Conservation (phyloP, 2,329 filamentous ascomycete genomes). For the Sclerotinia glacialis region DNA sequence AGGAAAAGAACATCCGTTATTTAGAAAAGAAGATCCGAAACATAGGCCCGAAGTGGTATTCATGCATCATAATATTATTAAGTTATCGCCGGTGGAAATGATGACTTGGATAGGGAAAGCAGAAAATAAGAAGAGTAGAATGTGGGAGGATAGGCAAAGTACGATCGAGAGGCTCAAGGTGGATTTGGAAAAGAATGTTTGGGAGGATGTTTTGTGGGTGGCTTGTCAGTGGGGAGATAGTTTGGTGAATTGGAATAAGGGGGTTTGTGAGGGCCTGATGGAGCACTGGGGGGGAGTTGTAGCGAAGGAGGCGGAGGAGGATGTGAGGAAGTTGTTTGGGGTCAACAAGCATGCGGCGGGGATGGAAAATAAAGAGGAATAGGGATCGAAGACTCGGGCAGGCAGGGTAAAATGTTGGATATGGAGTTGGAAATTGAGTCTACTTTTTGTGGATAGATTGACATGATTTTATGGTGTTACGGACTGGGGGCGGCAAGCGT, state of each 20-base stretch:
- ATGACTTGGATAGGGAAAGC: constrained; percentile 8
- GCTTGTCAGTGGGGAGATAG: constrained; percentile 9
- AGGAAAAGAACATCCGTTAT: not conserved
- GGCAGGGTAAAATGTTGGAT: not conserved
- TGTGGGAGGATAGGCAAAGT: constrained; percentile 16
- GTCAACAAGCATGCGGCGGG: not conserved
- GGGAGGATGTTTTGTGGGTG: constrained; percentile 20
- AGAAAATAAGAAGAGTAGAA: constrained; percentile 3
- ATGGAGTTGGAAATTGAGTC: not conserved
- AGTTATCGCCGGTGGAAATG: constrained; percentile 17
- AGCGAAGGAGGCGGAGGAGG: not conserved
- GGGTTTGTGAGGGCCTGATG: constrained; percentile 12
- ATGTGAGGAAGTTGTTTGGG: not conserved
- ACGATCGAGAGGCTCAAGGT: constrained; percentile 3
- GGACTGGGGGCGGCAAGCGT: not conserved
- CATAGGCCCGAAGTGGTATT: constrained; percentile 6
- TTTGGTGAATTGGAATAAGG: constrained; percentile 1
- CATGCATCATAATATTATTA: constrained; percentile 21
- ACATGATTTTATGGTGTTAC: not conserved
- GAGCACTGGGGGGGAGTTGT: constrained; percentile 4
- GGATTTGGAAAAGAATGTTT: constrained; percentile 19
- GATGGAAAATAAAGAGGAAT: not conserved
- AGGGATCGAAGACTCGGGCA: too few species aligned
- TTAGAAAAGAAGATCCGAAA: not conserved
- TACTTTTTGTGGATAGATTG: not conserved